Base-by-base conservation (phyloP, 768 basidiomycete species). In the Termitomyces bulborhizus region DNA sequence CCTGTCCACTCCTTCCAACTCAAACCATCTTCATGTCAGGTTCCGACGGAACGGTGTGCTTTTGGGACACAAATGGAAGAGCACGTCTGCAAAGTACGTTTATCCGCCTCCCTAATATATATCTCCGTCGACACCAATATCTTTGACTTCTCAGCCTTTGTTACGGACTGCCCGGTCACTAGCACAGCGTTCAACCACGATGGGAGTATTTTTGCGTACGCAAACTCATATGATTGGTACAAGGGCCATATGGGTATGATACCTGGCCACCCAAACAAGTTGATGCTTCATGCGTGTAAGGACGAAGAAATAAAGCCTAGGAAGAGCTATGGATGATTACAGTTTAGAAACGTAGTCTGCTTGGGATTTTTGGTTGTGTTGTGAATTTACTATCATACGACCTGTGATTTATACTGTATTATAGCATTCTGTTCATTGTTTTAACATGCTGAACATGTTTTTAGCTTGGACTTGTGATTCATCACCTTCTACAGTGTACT, bases 1-100 rank as follows among this genome's bases (percentile, higher is more conserved):
- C 27, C 11, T 26, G 12, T 26, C 0, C 8, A 27, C 13, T 9
- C 8, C 15, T 9, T 12, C 26, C 36, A 3, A 40, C 13, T 12
- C 11, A 3, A 29, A 50, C 6, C 36, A 37, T n/a, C n/a, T 13
- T 18, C 34, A 12, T 13, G 5, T 6, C 31, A 88, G 88, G 88
- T 12, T 78, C 87, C 44, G 92, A 94, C 59, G 92, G 92, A 18
- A 86, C 86, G 1, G 85, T 93, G 67, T 88, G 90, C 77, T 90
- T 89, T 69, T 95, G 93, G 93, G 92, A 96, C 71, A 93, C 92
- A 71, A 88, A 94, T 60, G 84, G 88, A 6, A 85, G 93, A 54
- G 90, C 86, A 11, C 84, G 93, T 42, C 79, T 97, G 71, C 95
- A 93, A 73, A 84, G 93, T 94, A 62, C 48, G 79, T 70, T n/a